These are phyloP conservation scores for Aureobasidium vineae DNA, from an alignment of 2,329 filamentous ascomycete species.

Conservation along the genomic window DNA sequence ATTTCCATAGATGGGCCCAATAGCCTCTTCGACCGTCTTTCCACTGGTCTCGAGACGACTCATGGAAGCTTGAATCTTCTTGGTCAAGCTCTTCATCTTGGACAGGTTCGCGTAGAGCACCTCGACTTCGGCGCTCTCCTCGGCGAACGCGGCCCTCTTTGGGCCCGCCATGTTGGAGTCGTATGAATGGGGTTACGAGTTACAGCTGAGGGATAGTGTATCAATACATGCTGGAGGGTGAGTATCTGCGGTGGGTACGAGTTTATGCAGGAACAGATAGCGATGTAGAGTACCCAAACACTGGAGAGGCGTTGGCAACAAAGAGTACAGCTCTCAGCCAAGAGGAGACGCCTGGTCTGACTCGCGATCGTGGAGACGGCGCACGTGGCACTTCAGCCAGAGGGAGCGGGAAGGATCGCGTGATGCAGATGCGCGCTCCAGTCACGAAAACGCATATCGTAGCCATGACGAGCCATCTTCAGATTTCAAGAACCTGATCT, in stretches of 20 bases:
- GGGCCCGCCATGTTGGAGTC: conserved; percentile 51
- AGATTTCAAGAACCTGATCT: not conserved
- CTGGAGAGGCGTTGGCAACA: not conserved
- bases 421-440: conserved; percentile 10
- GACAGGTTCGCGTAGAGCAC: conserved; percentile 70
- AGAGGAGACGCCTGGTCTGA: conserved; percentile 3
- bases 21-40: conserved; percentile 86
- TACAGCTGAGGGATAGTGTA: not conserved
- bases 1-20: conserved; percentile 88
- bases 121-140: conserved; percentile 67
- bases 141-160: conserved; percentile 57
- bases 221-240: not conserved
- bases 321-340: not conserved
- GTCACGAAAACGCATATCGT: conserved; percentile 18
- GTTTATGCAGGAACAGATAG: not conserved
- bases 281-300: not conserved
- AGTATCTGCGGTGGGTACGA: not conserved
- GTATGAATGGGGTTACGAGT: not conserved
- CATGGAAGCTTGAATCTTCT: conserved; percentile 90
- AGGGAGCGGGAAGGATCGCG: conserved; percentile 1
- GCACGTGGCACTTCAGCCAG: not conserved
- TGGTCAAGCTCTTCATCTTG: conserved; percentile 89
- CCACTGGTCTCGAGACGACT: conserved; percentile 81
- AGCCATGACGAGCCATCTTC: conserved; percentile 16
- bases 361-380: not conserved